Evolutionary conservation across 805 yeast genomes (phyloP), one percentile per base, ranked within the genome.

Genomic region (Crinitomyces ghanaensis): DNA sequence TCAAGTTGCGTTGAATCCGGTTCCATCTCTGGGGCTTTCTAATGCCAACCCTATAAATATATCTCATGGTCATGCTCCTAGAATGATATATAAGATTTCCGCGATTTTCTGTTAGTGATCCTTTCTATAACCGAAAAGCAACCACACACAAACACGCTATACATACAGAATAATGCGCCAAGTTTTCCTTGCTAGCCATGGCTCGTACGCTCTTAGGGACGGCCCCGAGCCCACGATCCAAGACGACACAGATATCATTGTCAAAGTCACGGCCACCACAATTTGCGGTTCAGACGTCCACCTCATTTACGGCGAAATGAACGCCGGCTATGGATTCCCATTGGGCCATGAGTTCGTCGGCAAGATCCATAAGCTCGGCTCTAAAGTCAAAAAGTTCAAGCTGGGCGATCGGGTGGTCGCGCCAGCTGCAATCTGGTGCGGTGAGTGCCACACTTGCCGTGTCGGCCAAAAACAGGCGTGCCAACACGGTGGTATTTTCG

Each of bases 311-410:
- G 75, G 74, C n/a, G 62, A 64, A 36, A 59, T 66, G 19, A 48
- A 48, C 15, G 59, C 65, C 1, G 59, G 60, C 13, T 45, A 44
- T 11, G 67, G 63, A 19, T 60, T 49, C 31, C 59, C 63, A n/a
- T 62, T 69, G 55, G 80, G 77, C 28, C 77, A 71, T 43, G 77
- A 71, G 45, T 60, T 65, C 42, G 54, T 70, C 1, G 74, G 72
- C 26, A 51, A 59, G 6, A 60, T 69, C 4, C 37, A 46, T 18
- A 63, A 54, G 23, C 54, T 70, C 21, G 79, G 79, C 68, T 26
- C 41, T 3, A 45, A 28, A 2, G 58, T 56, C 2, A 30, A 42
- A 5, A 48, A 48, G n/a, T 62, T 69, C 41, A 43, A 50, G 29
- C 41, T 57, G 7, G 74, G 73, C 1, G 74, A 69, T 34, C 54